phyloP scores from a whole-genome alignment of 176 grass and related monocot species.

The Otatea glauca region DNA sequence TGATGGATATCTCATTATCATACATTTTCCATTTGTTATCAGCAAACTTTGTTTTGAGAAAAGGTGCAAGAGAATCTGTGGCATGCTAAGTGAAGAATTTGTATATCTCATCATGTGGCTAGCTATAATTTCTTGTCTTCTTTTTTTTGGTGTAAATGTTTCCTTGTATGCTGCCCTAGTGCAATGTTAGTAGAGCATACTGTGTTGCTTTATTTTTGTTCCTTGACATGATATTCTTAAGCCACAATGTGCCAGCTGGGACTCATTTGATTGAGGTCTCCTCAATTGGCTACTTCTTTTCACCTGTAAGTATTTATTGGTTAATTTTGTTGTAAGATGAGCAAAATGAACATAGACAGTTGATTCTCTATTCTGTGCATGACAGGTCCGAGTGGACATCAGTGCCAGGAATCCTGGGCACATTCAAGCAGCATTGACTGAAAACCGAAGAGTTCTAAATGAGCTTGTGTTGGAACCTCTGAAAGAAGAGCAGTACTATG shows the following conservation, averaged over 20 bases:
- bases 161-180: not conserved
- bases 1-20: not conserved
- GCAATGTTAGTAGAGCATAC: not conserved
- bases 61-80: not conserved
- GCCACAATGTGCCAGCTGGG: slow-evolving; percentile 89
- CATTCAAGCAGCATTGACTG: slow-evolving; percentile 95
- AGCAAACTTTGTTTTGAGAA: not conserved
- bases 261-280: slow-evolving; percentile 95
- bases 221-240: slow-evolving; percentile 69
- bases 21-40: not conserved
- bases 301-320: slow-evolving; percentile 66
- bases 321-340: slow-evolving; percentile 20
- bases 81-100: slow-evolving; percentile 15
- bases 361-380: slow-evolving; percentile 32
- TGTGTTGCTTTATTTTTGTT: slow-evolving; percentile 31
- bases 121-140: not conserved
- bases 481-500: slow-evolving; percentile 92
- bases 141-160: slow-evolving; percentile 12
- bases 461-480: slow-evolving; percentile 94
- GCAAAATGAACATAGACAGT: not conserved
- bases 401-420: slow-evolving; percentile 97
- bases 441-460: slow-evolving; percentile 77
- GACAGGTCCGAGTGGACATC: slow-evolving; percentile 88
- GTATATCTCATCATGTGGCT: not conserved
- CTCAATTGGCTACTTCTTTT: slow-evolving; percentile 91